phyloP scores from a whole-genome alignment of 805 yeast species.

The Saturnispora mendoncae region DNA sequence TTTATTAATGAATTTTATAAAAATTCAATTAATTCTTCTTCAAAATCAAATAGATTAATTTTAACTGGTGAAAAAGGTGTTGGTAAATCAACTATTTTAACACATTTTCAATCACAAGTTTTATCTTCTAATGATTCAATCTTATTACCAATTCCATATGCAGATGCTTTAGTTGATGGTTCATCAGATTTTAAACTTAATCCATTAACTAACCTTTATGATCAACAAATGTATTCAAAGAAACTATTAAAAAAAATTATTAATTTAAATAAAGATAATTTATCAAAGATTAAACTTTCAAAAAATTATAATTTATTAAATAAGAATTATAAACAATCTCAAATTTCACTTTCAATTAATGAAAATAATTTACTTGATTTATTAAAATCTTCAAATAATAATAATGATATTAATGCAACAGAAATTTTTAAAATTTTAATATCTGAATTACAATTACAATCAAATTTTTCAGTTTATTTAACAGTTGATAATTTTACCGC shows the following conservation, averaged over 20 bases:
- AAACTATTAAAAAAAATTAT: constrained; percentile 46
- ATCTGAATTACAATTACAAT: constrained; percentile 45
- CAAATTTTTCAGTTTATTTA: constrained; percentile 47
- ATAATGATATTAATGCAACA: constrained; percentile 28
- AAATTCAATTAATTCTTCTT: constrained; percentile 26
- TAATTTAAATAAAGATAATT: constrained; percentile 35
- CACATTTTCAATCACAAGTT: constrained; percentile 58
- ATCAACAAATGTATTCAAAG: constrained; percentile 72
- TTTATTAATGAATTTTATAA: constrained; percentile 30
- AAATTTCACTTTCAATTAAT: constrained; percentile 15
- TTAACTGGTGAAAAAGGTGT: constrained; percentile 65
- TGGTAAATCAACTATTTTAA: constrained; percentile 67
- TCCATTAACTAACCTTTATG: constrained; percentile 39
- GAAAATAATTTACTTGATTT: constrained; percentile 37
- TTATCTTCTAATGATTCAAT: constrained; percentile 28
- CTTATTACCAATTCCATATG: constrained; percentile 56
- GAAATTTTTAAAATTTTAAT: constrained; percentile 46
- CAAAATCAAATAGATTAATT: constrained; percentile 40
- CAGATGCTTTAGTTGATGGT: constrained; percentile 61
- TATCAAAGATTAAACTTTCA: constrained; percentile 27
- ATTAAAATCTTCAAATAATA: constrained; percentile 16
- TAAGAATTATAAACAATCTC: constrained; percentile 15
- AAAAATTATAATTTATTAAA: constrained; percentile 18
- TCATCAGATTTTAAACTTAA: constrained; percentile 57
- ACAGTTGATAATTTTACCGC: constrained; percentile 71